A percentile compares a stretch with the other conserved stretches of the same genome.
These are phyloP conservation scores for Panellus pusillus DNA, from an alignment of 768 basidiomycete genomes.

Conservation along the genomic window DNA sequence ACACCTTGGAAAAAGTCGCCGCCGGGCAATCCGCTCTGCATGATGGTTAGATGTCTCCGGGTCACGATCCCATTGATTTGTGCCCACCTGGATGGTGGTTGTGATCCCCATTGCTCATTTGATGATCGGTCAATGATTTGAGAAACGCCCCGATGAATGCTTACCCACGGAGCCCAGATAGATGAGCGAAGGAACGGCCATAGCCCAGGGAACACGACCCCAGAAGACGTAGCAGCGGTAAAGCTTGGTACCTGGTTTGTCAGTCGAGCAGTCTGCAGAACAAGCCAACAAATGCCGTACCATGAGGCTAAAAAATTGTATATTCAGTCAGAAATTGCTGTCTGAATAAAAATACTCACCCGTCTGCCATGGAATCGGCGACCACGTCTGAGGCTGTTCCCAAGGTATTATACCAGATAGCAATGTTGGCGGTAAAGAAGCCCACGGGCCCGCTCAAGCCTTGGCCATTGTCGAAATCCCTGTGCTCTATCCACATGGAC, in stretches of 20 bases:
- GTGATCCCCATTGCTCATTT: conserved; percentile 29
- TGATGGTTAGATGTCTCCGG: not conserved
- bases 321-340: too few species aligned
- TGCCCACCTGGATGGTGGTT: conserved; percentile 27
- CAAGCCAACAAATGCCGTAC: conserved; percentile 24
- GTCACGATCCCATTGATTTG: not conserved
- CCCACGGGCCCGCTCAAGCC: conserved; percentile 27
- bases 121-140: not conserved
- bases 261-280: not conserved
- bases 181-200: conserved; percentile 18
- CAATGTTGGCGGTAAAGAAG: conserved; percentile 26
- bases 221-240: conserved; percentile 34
- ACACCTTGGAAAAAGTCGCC: conserved; percentile 26
- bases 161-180: conserved; percentile 20
- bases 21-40: conserved; percentile 13
- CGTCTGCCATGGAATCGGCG: conserved; percentile 35
- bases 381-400: conserved; percentile 25
- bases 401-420: conserved; percentile 32
- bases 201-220: conserved; percentile 8
- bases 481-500: conserved; percentile 33
- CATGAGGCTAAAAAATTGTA: conserved; percentile 21
- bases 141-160: not conserved
- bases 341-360: not conserved
- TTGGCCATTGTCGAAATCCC: conserved; percentile 20
- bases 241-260: conserved; percentile 21